phyloP scores from a whole-genome alignment of 306 rosid genomes.

The Cajanus cajan region DNA sequence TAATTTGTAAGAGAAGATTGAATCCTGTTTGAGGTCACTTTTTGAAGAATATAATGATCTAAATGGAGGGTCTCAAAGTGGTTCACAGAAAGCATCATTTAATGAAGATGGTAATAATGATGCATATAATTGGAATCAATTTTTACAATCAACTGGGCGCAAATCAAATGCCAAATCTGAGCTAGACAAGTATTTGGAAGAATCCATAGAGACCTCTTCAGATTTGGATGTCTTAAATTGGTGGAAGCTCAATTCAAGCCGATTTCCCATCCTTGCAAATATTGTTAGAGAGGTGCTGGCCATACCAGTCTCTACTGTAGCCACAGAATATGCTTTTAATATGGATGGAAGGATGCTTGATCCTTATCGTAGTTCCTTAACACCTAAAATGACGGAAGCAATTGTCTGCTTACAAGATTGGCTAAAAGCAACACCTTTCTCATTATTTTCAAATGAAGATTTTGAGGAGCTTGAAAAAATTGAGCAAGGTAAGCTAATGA shows the following conservation, averaged over 20 bases:
- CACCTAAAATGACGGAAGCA: too few relatives aligned
- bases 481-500: too few relatives aligned
- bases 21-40: slow-evolving; percentile 1
- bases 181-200: neutral
- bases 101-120: neutral
- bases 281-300: slow-evolving; percentile 7
- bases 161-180: neutral
- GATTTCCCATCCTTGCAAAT: slow-evolving; percentile 10
- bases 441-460: too few relatives aligned
- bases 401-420: too few relatives aligned
- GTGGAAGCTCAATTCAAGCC: slow-evolving; percentile 10
- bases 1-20: neutral
- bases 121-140: neutral
- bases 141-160: neutral
- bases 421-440: too few relatives aligned
- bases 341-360: too few relatives aligned
- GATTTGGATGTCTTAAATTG: slow-evolving; percentile 12
- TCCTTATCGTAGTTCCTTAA: too few relatives aligned
- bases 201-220: neutral
- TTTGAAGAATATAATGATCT: neutral
- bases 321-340: too few relatives aligned
- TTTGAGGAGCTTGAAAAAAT: too few relatives aligned
- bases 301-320: neutral
- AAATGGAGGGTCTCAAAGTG: neutral
- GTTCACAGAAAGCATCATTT: neutral